A percentile compares a stretch with the other conserved stretches of the same genome.
These are phyloP conservation scores for Tuber melanosporum DNA, from an alignment of 495 filamentous ascomycete genomes.

Conservation along the genomic window DNA sequence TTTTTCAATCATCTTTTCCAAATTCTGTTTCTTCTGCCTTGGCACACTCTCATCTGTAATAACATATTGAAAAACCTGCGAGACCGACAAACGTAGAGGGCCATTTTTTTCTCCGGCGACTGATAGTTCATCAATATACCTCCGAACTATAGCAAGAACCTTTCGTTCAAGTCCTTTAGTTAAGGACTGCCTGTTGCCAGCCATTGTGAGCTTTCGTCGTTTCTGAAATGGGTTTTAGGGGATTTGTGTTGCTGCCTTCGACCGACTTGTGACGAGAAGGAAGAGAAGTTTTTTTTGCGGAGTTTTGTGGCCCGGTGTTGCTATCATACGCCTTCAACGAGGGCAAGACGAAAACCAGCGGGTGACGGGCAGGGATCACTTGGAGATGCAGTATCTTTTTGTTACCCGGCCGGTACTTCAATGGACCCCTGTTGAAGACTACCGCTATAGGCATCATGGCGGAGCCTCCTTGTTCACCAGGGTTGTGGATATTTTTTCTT, in stretches of 20 bases:
- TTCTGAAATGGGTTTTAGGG: background rate
- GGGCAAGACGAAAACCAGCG: no score
- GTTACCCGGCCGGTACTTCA: no score
- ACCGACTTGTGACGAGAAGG: background rate
- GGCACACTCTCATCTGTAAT: slow-evolving; percentile 28
- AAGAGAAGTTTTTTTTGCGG: background rate
- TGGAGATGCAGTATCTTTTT: no score
- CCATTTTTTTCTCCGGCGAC: slow-evolving; percentile 21
- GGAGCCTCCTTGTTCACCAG: background rate
- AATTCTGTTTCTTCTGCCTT: slow-evolving; percentile 43
- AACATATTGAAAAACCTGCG: slow-evolving; percentile 35
- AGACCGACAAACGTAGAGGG: slow-evolving; percentile 26
- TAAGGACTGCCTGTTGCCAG: slow-evolving; percentile 27
- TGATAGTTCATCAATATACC: slow-evolving; percentile 32
- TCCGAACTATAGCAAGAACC: slow-evolving; percentile 35
- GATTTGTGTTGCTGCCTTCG: background rate
- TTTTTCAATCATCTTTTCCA: slow-evolving; percentile 81
- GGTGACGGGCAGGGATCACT: no score
- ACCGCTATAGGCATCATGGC: background rate
- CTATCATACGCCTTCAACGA: no score
- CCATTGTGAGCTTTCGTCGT: slow-evolving; percentile 13
- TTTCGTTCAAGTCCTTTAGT: slow-evolving; percentile 30
- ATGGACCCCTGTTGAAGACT: no score
- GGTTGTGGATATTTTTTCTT: slow-evolving; percentile 13
- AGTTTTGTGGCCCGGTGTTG: background rate